Conservation (phyloP, 2,329 filamentous ascomycete species). For the Fusarium veterinarium region DNA sequence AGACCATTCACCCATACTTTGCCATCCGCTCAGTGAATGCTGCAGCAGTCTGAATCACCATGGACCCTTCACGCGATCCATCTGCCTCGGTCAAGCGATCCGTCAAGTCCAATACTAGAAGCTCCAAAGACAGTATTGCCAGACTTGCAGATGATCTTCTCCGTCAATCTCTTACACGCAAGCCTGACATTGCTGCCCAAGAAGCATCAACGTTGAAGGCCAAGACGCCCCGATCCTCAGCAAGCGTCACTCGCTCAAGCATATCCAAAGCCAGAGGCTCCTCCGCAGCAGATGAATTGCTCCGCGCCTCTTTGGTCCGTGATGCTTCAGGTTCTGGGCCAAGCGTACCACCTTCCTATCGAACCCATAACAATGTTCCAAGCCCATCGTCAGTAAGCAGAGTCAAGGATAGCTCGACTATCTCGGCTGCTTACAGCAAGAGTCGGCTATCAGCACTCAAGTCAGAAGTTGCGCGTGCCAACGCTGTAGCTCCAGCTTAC, state of each 20-base stretch:
- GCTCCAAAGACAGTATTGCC: slow-evolving; percentile 1
- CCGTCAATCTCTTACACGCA: background rate
- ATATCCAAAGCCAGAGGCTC: background rate
- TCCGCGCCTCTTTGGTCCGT: background rate
- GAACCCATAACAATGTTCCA: background rate
- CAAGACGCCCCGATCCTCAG: background rate
- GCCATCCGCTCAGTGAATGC: background rate
- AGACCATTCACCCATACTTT: background rate
- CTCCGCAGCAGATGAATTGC: background rate
- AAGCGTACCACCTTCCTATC: background rate
- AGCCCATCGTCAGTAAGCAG: background rate
- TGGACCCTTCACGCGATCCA: background rate
- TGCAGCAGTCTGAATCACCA: background rate
- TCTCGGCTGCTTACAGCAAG: background rate
- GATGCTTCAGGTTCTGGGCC: background rate
- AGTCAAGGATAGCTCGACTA: background rate
- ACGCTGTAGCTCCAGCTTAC: background rate
- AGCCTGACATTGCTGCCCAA: background rate
- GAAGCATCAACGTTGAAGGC: background rate
- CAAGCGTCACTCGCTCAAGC: background rate
- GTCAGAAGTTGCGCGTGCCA: background rate
- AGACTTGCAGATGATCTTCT: background rate
- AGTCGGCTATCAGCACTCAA: background rate
- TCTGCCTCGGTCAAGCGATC: background rate
- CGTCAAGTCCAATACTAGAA: background rate